phyloP scores from a whole-genome alignment of 2,329 filamentous ascomycete genomes.

The Raffaelea arxii region DNA sequence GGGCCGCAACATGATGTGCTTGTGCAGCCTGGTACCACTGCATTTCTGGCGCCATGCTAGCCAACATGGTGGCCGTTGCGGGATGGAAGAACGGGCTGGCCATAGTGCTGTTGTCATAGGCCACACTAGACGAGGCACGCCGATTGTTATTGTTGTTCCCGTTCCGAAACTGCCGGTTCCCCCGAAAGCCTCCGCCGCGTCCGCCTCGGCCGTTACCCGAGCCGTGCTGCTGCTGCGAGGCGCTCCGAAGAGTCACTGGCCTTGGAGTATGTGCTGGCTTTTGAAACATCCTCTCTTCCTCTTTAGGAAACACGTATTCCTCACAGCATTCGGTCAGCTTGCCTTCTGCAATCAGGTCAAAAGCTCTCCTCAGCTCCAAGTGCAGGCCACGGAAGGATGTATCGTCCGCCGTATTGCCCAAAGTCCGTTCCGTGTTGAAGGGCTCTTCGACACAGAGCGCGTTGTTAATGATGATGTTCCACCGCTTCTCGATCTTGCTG shows the following conservation, averaged over 20 bases:
- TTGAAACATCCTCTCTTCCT: slow-evolving; percentile 57
- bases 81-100: slow-evolving; percentile 32
- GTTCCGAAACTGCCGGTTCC: slow-evolving; percentile 36
- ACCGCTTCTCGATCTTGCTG: slow-evolving; percentile 77
- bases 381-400: slow-evolving; percentile 89
- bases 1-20: slow-evolving; percentile 15
- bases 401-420: slow-evolving; percentile 94
- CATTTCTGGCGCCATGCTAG: slow-evolving; percentile 33
- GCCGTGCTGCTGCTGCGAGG: slow-evolving; percentile 47
- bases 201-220: slow-evolving; percentile 28
- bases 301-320: slow-evolving; percentile 77
- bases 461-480: slow-evolving; percentile 72
- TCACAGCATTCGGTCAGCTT: slow-evolving; percentile 80
- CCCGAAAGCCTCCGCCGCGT: slow-evolving; percentile 38
- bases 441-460: slow-evolving; percentile 92
- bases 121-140: slow-evolving; percentile 42
- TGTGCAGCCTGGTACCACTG: slow-evolving; percentile 38
- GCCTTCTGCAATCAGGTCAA: slow-evolving; percentile 67
- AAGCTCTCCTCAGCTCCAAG: slow-evolving; percentile 78
- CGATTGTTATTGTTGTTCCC: slow-evolving; percentile 37
- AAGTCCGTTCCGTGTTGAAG: slow-evolving; percentile 80
- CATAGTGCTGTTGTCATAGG: slow-evolving; percentile 40
- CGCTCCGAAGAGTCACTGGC: slow-evolving; percentile 44
- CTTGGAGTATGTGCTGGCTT: slow-evolving; percentile 45
- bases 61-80: slow-evolving; percentile 23